Conservation (phyloP, 805 yeast genomes). For the Jamesozyma lodderae region DNA sequence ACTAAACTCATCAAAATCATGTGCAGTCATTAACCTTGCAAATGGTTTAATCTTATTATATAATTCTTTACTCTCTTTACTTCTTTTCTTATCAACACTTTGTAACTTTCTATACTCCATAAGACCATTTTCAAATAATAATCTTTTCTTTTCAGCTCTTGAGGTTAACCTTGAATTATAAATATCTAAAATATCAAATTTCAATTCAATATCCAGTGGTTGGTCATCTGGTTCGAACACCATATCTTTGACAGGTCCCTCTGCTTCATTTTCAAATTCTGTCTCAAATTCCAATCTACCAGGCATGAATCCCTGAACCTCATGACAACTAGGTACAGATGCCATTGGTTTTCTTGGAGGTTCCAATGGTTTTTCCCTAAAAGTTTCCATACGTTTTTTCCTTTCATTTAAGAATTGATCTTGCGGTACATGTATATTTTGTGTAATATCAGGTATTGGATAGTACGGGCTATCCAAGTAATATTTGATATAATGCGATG, state of each 20-base stretch:
- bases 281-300: conserved; percentile 95
- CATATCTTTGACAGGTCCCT: conserved; percentile 88
- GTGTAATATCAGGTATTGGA: conserved; percentile 83
- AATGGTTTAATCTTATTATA: conserved; percentile 67
- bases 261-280: conserved; percentile 96
- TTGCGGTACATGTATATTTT: conserved; percentile 58
- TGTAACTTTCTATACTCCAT: conserved; percentile 79
- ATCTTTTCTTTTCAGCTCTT: conserved; percentile 87
- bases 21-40: conserved; percentile 69
- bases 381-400: conserved; percentile 60
- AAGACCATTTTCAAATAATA: conserved; percentile 63
- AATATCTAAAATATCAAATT: conserved; percentile 77
- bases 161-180: conserved; percentile 83
- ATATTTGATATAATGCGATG: conserved; percentile 63
- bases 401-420: conserved; percentile 60
- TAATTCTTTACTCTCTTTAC: conserved; percentile 84
- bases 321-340: conserved; percentile 93
- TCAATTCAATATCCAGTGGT: conserved; percentile 79
- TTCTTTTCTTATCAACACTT: conserved; percentile 72
- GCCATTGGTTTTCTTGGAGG: conserved; percentile 85
- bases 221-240: conserved; percentile 89
- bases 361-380: conserved; percentile 66
- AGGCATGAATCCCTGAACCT: conserved; percentile 97
- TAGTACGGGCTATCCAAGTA: conserved; percentile 64
- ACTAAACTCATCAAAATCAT: conserved; percentile 69